These are phyloP conservation scores for Wickerhamiella lipophila DNA, from an alignment of 805 yeast species.

Conservation along the genomic window DNA sequence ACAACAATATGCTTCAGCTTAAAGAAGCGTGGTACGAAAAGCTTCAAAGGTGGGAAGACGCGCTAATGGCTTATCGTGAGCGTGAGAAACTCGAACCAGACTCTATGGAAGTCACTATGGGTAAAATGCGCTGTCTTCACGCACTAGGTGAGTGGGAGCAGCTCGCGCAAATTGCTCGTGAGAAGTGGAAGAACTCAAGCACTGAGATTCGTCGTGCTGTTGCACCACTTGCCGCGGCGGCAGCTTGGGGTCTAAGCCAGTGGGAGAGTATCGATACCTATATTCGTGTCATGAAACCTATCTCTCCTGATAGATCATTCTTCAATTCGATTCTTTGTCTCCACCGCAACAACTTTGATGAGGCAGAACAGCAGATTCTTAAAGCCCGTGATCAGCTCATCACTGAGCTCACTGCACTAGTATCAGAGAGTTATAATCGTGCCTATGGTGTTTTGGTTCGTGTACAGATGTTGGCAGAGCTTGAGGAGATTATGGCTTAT, in stretches of 20 bases:
- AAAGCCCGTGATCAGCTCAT: slow-evolving; percentile 81
- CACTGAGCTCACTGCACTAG: slow-evolving; percentile 87
- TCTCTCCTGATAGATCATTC: slow-evolving; percentile 89
- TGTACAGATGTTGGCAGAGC: slow-evolving; percentile 92
- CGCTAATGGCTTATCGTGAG: slow-evolving; percentile 75
- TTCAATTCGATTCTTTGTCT: slow-evolving; percentile 80
- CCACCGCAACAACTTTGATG: slow-evolving; percentile 74
- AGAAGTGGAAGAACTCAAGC: slow-evolving; percentile 67
- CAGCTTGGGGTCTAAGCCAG: slow-evolving; percentile 95
- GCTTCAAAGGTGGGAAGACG: slow-evolving; percentile 96
- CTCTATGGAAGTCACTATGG: slow-evolving; percentile 82
- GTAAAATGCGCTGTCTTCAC: slow-evolving; percentile 94
- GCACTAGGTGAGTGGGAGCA: slow-evolving; percentile 99
- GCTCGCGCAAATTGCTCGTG: slow-evolving; percentile 68
- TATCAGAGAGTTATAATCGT: slow-evolving; percentile 89
- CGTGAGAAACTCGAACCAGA: slow-evolving; percentile 45
- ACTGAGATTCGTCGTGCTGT: slow-evolving; percentile 66
- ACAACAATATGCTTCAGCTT: slow-evolving; percentile 62
- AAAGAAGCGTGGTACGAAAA: slow-evolving; percentile 98
- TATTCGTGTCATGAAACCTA: slow-evolving; percentile 76
- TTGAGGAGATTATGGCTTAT: slow-evolving; percentile 87
- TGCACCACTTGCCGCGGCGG: slow-evolving; percentile 97
- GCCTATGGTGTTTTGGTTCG: slow-evolving; percentile 95
- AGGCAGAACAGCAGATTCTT: slow-evolving; percentile 64
- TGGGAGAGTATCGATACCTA: slow-evolving; percentile 95